Conservation (phyloP, 805 yeast genomes). For the Candida multigemmis region DNA sequence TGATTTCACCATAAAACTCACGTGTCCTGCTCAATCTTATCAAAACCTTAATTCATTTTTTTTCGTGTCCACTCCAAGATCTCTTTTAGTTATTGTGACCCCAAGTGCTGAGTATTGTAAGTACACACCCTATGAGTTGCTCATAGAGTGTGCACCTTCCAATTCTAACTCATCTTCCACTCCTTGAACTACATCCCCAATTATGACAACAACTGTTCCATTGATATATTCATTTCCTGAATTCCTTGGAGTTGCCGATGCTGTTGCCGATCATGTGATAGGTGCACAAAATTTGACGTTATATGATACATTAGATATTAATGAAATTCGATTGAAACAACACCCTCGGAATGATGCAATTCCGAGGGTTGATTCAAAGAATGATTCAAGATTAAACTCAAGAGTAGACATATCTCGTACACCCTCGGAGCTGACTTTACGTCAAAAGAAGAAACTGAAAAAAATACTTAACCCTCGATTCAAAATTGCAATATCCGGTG, state of each 20-base stretch:
- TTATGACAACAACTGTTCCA: conserved; percentile 90
- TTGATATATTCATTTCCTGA: conserved; percentile 88
- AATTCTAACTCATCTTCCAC: too few species aligned
- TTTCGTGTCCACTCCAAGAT: too few species aligned
- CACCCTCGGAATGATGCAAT: conserved; percentile 12
- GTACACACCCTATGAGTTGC: too few species aligned
- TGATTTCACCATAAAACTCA: too few species aligned
- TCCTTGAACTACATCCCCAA: too few species aligned
- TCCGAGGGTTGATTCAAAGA: not conserved
- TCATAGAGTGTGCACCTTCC: too few species aligned
- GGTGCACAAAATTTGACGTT: conserved; percentile 76
- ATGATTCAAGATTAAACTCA: not conserved
- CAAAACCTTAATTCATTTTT: too few species aligned
- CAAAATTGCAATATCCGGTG: conserved; percentile 88
- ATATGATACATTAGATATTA: conserved; percentile 30
- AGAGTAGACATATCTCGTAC: too few species aligned
- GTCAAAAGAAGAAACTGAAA: conserved; percentile 29
- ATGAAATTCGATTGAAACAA: conserved; percentile 21
- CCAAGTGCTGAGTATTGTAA: too few species aligned
- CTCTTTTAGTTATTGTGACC: too few species aligned
- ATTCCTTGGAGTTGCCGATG: conserved; percentile 85
- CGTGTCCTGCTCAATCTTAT: too few species aligned
- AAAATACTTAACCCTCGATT: conserved; percentile 62
- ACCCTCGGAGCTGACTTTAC: not conserved
- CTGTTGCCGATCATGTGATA: conserved; percentile 91